Conservation (phyloP, 2,329 filamentous ascomycete genomes). For the Alternaria burnsii region DNA sequence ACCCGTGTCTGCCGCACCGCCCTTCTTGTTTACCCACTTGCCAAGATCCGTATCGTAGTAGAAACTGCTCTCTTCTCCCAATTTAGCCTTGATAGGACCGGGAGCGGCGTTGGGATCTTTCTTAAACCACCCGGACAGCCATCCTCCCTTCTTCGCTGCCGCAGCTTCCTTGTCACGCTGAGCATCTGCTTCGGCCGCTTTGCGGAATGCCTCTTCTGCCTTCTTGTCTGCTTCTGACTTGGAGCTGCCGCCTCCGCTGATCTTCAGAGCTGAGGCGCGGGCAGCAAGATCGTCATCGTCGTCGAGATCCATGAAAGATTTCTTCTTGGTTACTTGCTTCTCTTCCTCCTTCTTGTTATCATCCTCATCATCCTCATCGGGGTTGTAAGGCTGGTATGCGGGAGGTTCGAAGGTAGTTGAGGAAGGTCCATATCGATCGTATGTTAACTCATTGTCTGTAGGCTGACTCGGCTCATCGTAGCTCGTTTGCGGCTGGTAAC, state of each 20-base stretch:
- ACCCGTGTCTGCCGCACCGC: slow-evolving; percentile 68
- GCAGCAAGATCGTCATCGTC: slow-evolving; percentile 72
- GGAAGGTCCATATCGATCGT: slow-evolving; percentile 46
- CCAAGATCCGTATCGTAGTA: slow-evolving; percentile 95
- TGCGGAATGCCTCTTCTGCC: slow-evolving; percentile 85
- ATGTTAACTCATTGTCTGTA: slow-evolving; percentile 20
- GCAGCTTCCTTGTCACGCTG: slow-evolving; percentile 62
- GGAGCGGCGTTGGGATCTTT: slow-evolving; percentile 69
- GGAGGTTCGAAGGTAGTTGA: slow-evolving; percentile 40
- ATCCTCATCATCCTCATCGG: slow-evolving; percentile 59
- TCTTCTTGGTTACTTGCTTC: slow-evolving; percentile 65
- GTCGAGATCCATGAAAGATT: slow-evolving; percentile 82
- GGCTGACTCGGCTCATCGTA: slow-evolving; percentile 32
- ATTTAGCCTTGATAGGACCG: slow-evolving; percentile 85
- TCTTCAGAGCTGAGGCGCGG: slow-evolving; percentile 61
- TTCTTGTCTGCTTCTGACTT: slow-evolving; percentile 68
- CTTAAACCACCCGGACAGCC: slow-evolving; percentile 86
- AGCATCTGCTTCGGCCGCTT: slow-evolving; percentile 77
- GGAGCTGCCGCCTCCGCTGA: slow-evolving; percentile 19
- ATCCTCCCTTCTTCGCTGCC: slow-evolving; percentile 71
- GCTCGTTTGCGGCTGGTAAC: slow-evolving; percentile 37
- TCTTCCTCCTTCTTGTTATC: slow-evolving; percentile 56
- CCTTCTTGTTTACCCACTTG: slow-evolving; percentile 98
- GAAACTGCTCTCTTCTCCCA: slow-evolving; percentile 92
- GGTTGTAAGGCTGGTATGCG: slow-evolving; percentile 58